Percentiles rank a stretch among this genome's conserved stretches.
Evolutionary conservation across 805 yeast species (phyloP).

Genomic region (Starmera caribaea): DNA sequence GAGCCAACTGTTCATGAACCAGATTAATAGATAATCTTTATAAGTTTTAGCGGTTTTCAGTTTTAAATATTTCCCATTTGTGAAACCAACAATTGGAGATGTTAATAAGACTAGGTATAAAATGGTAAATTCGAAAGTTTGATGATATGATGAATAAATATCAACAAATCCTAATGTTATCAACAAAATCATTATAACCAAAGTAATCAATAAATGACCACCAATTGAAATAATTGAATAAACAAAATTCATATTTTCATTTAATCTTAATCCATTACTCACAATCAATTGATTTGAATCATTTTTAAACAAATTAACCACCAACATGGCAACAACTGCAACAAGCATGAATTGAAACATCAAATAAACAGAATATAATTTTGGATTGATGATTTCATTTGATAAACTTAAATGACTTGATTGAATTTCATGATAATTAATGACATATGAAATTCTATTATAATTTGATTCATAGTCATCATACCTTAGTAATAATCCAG

Average conservation of each 20-base stretch:
- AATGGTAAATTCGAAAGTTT: slow-evolving; percentile 3
- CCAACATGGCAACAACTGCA: slow-evolving; percentile 9
- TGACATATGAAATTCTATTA: slow-evolving; percentile 18
- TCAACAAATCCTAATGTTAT: slow-evolving; percentile 6
- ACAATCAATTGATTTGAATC: too few relatives aligned
- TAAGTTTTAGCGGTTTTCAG: too few relatives aligned
- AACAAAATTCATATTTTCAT: not conserved
- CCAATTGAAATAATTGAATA: slow-evolving; percentile 14
- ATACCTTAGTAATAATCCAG: slow-evolving; percentile 16
- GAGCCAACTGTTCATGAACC: too few relatives aligned
- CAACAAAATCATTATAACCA: slow-evolving; percentile 1
- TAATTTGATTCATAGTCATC: slow-evolving; percentile 18
- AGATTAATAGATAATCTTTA: too few relatives aligned
- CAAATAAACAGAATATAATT: too few relatives aligned
- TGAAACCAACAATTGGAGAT: slow-evolving; percentile 7
- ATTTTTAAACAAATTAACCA: slow-evolving; percentile 1
- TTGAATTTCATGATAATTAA: slow-evolving; percentile 19
- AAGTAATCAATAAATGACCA: slow-evolving; percentile 8
- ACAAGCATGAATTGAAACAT: slow-evolving; percentile 10
- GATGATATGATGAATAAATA: slow-evolving; percentile 7
- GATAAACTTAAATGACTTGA: too few relatives aligned
- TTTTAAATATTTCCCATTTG: slow-evolving; percentile 9
- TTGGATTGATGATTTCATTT: not conserved
- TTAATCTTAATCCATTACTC: too few relatives aligned
- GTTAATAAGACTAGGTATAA: slow-evolving; percentile 7